Evolutionary conservation across 2,329 filamentous ascomycete species (phyloP), one percentile per base, ranked within the genome.

Genomic region (Cryphonectria japonica): DNA sequence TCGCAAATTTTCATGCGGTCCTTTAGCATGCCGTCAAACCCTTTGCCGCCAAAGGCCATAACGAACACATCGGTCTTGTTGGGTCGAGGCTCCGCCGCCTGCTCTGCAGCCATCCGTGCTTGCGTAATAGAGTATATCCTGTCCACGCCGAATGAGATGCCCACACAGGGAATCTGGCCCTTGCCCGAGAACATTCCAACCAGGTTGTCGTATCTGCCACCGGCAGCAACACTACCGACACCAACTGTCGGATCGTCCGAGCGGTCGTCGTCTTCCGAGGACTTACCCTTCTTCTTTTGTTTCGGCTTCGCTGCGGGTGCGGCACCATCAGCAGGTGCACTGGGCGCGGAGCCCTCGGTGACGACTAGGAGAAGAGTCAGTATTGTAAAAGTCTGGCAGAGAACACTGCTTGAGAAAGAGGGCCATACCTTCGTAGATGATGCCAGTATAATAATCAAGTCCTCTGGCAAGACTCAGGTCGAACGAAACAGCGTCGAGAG

Each of bases 41-140:
- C 92, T 82, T 95, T 95, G 68, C 93, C 92, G 68, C 94, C 95
- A 78, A 98, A 94, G 0, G 94, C 94, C 94, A 98, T 98, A 77
- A 98, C 92, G 81, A 90, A 98, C 62, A 95, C 94, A 78, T 98
- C 95, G 2, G 95, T 91, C 76, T 96, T 92, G 77, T 91, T 94
- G 74, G 67, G 63, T 13, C 69, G 73, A 8, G 61, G 66, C 59
- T 69, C 67, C 34, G 50, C 50, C 61, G 83, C 87, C 76, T 87
- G 86, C 71, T 89, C 88, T 87, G 88, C 73, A 88, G 89, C 79
- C 93, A 86, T 65, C 91, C 87, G 67, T 32, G 92, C 90, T 80
- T 96, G 95, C 73, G 91, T 93, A 78, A 97, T 95, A 76, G 92
- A 93, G 83, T 96, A 96, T 78, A 97, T 97, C 77, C 94, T 90